Conservation (phyloP, 306 rosid species). For the Prosopis cineraria region DNA sequence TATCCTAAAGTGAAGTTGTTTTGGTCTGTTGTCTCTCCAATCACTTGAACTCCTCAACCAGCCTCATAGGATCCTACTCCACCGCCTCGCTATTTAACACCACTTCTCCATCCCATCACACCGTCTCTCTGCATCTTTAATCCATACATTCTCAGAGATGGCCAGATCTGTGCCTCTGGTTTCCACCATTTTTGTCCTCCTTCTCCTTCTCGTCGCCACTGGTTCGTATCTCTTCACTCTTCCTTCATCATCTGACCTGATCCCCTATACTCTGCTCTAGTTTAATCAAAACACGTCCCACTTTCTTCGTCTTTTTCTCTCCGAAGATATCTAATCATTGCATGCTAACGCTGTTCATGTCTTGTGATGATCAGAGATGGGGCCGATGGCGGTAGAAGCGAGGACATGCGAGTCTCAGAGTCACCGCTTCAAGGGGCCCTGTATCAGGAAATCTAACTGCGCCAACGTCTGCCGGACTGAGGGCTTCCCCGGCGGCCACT, state of each 20-base stretch:
- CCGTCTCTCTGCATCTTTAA: no score
- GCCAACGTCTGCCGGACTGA: constrained; percentile 52
- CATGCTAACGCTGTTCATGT: background rate
- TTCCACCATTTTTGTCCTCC: background rate
- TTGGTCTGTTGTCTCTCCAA: no score
- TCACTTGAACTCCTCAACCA: no score
- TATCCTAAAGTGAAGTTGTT: no score
- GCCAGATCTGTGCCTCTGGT: background rate
- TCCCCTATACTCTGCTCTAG: no score
- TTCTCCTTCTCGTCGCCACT: constrained; percentile 52
- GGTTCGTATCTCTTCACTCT: constrained; percentile 34
- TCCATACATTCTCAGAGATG: background rate
- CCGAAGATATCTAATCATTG: no score
- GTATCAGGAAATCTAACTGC: constrained; percentile 50
- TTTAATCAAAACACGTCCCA: no score
- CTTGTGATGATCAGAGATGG: constrained; percentile 39
- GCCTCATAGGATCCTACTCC: no score
- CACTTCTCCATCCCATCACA: no score
- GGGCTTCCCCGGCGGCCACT: constrained; percentile 54
- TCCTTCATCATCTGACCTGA: no score
- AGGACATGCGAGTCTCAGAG: constrained; percentile 56
- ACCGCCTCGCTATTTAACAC: no score
- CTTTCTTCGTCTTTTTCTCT: no score
- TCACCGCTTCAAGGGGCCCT: constrained; percentile 53
- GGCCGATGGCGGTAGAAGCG: constrained; percentile 57